Base-by-base conservation (phyloP, 768 basidiomycete species). In the Suillus tomentosus region DNA sequence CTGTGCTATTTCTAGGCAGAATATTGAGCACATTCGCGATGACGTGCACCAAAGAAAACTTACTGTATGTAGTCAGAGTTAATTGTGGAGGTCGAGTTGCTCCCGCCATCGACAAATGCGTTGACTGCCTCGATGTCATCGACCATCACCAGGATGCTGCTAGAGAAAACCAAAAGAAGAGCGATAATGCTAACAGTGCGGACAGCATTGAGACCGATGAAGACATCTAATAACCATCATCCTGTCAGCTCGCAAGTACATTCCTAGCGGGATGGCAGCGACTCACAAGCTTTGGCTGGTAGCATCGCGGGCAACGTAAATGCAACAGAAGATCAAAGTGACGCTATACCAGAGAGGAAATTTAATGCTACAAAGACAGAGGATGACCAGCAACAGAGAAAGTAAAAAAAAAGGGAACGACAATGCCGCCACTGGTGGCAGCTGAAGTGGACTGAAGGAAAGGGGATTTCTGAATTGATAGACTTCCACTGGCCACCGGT, bases 21-120 rank as follows among this genome's bases (percentile, higher is more conserved):
- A 68, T 53, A 59, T 58, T 40, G 31, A 8, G 11, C 59, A 13
- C 19, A 47, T 31, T 17, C 11, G 6, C 17, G 13, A 14, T 15
- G 13, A 39, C 17, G 24, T 13, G 3, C n/a, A 64, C 11, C 0
- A 4, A 13, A n/a, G 2, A 36, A 3, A 9, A n/a, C 86, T 65
- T 73, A 93, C 87, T 89, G 87, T 70, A 94, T 88, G 74, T 95
- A 96, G 66, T 94, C 90, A 69, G 89, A 90, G 66, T 93, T 83
- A 72, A 76, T 70, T 80, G 74, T 34, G 70, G 77, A 81, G 64
- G 67, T 79, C 55, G 61, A 64, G 48, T 71, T 77, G 74, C 73
- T 81, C 68, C 73, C 61, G 4, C 74, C 81, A 15, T 78, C 74
- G 40, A 75, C 71, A 73, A 90, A 91, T 56, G 74, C 75, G 71